Evolutionary conservation across 371 early-diverging fungal species (phyloP).

Genomic region (Nematocida sp.): DNA sequence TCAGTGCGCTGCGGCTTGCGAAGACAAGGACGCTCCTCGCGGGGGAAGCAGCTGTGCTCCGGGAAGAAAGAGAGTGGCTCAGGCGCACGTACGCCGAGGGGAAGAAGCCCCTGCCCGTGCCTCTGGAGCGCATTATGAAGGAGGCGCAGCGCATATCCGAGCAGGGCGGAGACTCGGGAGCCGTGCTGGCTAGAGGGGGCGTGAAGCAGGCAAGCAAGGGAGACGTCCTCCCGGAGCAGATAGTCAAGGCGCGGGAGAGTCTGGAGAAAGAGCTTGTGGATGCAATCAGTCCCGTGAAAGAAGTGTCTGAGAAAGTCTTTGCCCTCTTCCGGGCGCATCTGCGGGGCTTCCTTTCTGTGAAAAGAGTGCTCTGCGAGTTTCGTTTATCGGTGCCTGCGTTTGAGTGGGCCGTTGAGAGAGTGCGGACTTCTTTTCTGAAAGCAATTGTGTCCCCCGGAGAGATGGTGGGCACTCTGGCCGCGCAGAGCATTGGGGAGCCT

Average conservation of each 20-base stretch:
- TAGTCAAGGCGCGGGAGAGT: constrained; percentile 6
- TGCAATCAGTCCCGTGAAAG: constrained; percentile 19
- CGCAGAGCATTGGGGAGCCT: constrained; percentile 98
- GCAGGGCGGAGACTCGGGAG: background rate
- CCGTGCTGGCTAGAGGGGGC: background rate
- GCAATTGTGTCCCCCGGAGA: constrained; percentile 87
- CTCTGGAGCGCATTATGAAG: constrained; percentile 22
- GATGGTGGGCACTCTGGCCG: constrained; percentile 98
- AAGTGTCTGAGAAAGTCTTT: constrained; percentile 24
- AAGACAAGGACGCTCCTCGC: constrained; percentile 6
- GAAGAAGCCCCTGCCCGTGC: constrained; percentile 46
- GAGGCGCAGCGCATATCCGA: background rate
- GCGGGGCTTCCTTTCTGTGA: constrained; percentile 31
- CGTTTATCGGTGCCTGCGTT: constrained; percentile 65
- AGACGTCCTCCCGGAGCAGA: constrained; percentile 38
- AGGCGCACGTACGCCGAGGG: background rate
- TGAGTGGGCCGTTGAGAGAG: constrained; percentile 84
- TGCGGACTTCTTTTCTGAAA: constrained; percentile 76
- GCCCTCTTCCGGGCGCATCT: constrained; percentile 31
- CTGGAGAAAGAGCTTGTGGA: constrained; percentile 20
- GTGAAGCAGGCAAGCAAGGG: background rate
- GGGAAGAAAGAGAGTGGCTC: constrained; percentile 20
- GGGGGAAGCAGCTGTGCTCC: constrained; percentile 22
- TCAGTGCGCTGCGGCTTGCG: background rate
- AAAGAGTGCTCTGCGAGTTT: constrained; percentile 37